Evolutionary conservation across 805 yeast species (phyloP).

Genomic region (Metschnikowia continentalis): DNA sequence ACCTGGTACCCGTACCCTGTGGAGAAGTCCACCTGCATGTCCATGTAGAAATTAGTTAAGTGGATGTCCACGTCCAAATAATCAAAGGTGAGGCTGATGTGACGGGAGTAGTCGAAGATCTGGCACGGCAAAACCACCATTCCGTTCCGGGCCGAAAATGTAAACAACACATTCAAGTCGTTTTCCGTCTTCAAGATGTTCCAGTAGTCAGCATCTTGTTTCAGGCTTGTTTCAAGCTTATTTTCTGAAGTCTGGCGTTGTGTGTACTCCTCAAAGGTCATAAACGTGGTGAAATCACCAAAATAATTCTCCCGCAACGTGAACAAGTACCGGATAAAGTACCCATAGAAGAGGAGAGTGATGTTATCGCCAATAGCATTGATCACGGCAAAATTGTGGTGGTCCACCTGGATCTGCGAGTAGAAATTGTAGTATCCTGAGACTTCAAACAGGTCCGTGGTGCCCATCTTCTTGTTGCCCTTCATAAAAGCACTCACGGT

Average conservation of each 20-base stretch:
- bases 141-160: constrained; percentile 68
- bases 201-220: constrained; percentile 28
- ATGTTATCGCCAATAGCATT: constrained; percentile 64
- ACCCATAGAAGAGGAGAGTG: constrained; percentile 73
- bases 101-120: constrained; percentile 60
- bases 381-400: constrained; percentile 66
- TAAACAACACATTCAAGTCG: constrained; percentile 73
- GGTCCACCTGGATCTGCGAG: constrained; percentile 55
- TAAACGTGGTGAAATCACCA: constrained; percentile 80
- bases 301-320: constrained; percentile 82
- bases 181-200: constrained; percentile 50
- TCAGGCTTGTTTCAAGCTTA: not conserved
- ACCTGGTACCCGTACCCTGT: constrained; percentile 40
- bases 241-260: constrained; percentile 3
- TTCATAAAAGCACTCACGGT: constrained; percentile 70
- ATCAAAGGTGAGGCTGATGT: constrained; percentile 59
- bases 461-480: constrained; percentile 56
- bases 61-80: constrained; percentile 74
- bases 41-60: constrained; percentile 91
- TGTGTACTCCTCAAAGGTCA: constrained; percentile 75
- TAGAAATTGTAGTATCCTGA: constrained; percentile 64
- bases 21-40: constrained; percentile 69
- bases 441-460: constrained; percentile 56
- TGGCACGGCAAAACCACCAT: constrained; percentile 68
- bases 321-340: constrained; percentile 68